Conservation (phyloP, 2,329 filamentous ascomycete species). For the Didymella arachidicola region DNA sequence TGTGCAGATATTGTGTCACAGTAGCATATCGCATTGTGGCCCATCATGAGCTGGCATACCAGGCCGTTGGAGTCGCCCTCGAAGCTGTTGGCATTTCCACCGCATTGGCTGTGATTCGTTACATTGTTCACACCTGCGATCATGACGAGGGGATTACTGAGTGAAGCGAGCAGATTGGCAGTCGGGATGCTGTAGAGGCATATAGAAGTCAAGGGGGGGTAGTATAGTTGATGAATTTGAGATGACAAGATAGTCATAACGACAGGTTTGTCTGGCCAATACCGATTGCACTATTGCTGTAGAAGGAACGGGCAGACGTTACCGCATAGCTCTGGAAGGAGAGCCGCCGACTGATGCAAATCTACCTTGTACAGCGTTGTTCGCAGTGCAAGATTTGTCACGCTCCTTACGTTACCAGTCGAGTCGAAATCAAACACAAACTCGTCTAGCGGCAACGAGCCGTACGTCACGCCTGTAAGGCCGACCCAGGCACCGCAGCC, state of each 20-base stretch:
- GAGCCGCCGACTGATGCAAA: conserved; percentile 15
- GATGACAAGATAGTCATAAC: not conserved
- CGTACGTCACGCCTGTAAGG: conserved; percentile 35
- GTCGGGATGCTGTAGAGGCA: not conserved
- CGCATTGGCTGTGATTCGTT: not conserved
- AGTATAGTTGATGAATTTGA: not conserved
- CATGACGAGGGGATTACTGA: not conserved
- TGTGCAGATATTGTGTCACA: not conserved
- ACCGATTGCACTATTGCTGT: not conserved
- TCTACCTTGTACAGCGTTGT: conserved; percentile 21
- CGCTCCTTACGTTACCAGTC: conserved; percentile 30
- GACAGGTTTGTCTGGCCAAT: not conserved
- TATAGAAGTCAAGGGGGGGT: not conserved
- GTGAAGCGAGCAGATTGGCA: not conserved
- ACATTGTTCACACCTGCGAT: not conserved
- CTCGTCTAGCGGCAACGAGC: conserved; percentile 33
- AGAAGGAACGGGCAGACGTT: not conserved
- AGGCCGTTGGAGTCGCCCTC: not conserved
- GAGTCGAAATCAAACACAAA: conserved; percentile 36
- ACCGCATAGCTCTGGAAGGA: not conserved
- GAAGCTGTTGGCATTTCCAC: not conserved
- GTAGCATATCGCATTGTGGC: not conserved
- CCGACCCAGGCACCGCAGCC: conserved; percentile 37
- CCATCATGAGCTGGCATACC: not conserved
- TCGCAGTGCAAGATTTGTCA: conserved; percentile 33